Conservation (phyloP, 805 yeast species). For the Ogataea neopini region DNA sequence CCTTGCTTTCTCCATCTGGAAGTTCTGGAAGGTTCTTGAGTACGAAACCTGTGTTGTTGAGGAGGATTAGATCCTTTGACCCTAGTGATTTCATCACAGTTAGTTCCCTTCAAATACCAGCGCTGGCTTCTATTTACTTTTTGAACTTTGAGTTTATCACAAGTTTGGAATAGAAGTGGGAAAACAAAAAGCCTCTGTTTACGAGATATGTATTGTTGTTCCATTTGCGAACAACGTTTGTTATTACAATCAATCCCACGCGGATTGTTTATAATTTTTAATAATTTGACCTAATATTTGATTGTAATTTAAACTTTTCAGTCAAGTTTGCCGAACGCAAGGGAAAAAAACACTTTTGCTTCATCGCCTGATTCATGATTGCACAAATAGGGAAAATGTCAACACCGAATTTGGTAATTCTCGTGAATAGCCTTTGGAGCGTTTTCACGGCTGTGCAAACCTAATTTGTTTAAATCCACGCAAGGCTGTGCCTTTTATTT, state of each 20-base stretch:
- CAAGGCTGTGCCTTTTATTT: background rate
- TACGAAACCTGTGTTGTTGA: slow-evolving; percentile 54
- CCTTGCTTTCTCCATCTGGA: slow-evolving; percentile 68
- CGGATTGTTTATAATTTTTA: background rate
- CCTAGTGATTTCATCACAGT: background rate
- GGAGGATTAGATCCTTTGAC: slow-evolving; percentile 17
- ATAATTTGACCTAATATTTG: background rate
- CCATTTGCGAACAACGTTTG: background rate
- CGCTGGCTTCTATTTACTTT: background rate
- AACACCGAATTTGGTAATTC: background rate
- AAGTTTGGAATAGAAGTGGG: background rate
- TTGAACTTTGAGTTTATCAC: background rate
- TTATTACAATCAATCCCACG: background rate
- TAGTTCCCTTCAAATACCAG: background rate
- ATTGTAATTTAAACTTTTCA: background rate
- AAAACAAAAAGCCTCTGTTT: background rate
- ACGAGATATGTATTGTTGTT: slow-evolving; percentile 5
- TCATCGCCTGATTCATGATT: background rate
- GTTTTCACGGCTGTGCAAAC: background rate
- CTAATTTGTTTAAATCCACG: background rate
- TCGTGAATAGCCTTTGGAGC: background rate
- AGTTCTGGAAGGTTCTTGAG: slow-evolving; percentile 60
- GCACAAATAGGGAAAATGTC: background rate
- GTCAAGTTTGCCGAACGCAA: background rate
- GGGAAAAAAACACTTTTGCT: background rate